phyloP scores from a whole-genome alignment of 78 protist genomes.

The Cavenderia fasciculata region DNA sequence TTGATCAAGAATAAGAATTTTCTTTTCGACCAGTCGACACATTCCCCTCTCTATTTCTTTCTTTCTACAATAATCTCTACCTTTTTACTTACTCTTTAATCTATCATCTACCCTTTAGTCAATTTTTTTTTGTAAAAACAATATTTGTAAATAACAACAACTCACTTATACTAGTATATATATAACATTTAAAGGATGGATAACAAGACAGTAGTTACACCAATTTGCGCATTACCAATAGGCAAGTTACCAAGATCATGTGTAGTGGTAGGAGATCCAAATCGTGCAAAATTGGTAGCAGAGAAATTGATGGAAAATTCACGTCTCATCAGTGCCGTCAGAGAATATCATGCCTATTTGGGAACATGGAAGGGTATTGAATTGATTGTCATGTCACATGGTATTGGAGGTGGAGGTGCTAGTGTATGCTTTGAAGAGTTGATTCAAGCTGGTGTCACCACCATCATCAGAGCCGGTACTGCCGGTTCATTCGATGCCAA shows the following conservation, averaged over 20 bases:
- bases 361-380: conserved; percentile 69
- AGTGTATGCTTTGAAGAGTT: conserved; percentile 78
- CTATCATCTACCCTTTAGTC: no score
- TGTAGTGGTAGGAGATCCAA: conserved; percentile 81
- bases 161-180: no score
- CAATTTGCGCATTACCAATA: conserved; percentile 64
- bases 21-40: no score
- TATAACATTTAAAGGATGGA: no score
- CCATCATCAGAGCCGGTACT: conserved; percentile 80
- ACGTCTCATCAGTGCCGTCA: conserved; percentile 12
- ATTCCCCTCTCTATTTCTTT: no score
- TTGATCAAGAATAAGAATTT: no score
- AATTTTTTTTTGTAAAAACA: no score
- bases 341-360: conserved; percentile 63
- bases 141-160: no score
- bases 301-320: conserved; percentile 22
- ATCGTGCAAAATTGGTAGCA: conserved; percentile 73
- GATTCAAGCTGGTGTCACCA: conserved; percentile 74
- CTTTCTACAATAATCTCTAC: no score
- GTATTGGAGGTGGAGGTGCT: conserved; percentile 85
- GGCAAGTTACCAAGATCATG: conserved; percentile 66
- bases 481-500: conserved; percentile 76
- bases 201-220: no score
- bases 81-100: no score
- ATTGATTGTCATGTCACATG: conserved; percentile 69